Evolutionary conservation across 2,329 filamentous ascomycete species (phyloP).

Genomic region (Sarocladiaceae sp.): DNA sequence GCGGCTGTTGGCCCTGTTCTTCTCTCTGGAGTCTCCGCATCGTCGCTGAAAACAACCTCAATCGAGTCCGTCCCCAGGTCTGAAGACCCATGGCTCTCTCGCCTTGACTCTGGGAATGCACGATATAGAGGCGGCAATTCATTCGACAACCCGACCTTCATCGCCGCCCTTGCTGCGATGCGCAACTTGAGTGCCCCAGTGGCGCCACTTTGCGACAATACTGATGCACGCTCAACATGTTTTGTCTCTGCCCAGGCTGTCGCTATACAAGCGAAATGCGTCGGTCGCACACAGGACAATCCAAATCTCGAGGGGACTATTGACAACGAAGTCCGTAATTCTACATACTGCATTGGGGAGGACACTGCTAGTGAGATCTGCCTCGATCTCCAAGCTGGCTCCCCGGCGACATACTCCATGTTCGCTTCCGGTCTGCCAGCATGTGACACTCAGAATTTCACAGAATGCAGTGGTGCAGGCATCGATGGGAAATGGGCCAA

Average conservation of each 20-base stretch:
- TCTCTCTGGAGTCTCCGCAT: conserved; percentile 12
- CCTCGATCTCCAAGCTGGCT: neutral
- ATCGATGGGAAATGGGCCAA: conserved; percentile 9
- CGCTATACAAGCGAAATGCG: neutral
- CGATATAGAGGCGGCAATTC: conserved; percentile 5
- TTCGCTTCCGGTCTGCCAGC: conserved; percentile 10
- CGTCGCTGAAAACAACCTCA: neutral
- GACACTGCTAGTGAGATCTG: conserved; percentile 8
- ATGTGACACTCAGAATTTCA: neutral
- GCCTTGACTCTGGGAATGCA: conserved; percentile 6
- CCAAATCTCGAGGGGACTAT: neutral
- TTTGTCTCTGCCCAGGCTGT: neutral
- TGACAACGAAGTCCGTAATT: neutral
- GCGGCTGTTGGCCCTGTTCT: conserved; percentile 13
- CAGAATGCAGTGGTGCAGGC: neutral
- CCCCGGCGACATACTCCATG: conserved; percentile 10
- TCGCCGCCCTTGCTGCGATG: neutral
- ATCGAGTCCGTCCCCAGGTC: neutral
- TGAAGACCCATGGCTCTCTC: conserved; percentile 6
- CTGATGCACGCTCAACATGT: neutral
- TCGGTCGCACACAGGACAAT: neutral
- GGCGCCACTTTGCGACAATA: neutral
- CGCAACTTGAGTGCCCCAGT: neutral
- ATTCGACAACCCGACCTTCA: neutral
- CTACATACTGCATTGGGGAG: neutral